Evolutionary conservation across 2,329 filamentous ascomycete species (phyloP), one percentile per base, ranked within the genome.

Genomic region (Pestalotiopsis sp.): DNA sequence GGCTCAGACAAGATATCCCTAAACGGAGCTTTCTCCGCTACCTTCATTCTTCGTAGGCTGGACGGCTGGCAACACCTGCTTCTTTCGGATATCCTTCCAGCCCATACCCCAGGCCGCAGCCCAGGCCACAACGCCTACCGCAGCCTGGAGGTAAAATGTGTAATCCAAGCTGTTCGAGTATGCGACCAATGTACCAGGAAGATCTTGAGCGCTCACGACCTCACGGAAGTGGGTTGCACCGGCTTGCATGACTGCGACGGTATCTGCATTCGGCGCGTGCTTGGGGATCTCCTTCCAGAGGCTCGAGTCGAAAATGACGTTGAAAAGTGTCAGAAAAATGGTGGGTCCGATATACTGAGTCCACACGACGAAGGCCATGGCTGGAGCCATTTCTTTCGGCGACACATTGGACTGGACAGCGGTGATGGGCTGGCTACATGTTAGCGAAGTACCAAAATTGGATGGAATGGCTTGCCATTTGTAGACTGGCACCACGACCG

Each of bases 401-500:
- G 59, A 22, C 30, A 68, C 59, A 6, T 57, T 40, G 9, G 24
- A 39, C 55, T 68, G 67, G 7, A 65, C 64, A 6, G 67, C 67
- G 13, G 40, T 38, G 7, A 63, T 11, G n/a, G 60, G 60, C 60
- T 63, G n/a, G 11, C 40, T 35, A 10, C 22, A 26, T 63, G 24
- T 24, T 17, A 40, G 35, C 7, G 24, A 17, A 38, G 14, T 20
- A 48, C 7, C 6, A 48, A 17, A 40, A 68, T n/a, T 20, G 1
- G 39, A 38, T 1, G 40, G 24, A 35, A 6, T n/a, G 26, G 48
- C 70, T 48, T 68, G 71, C 71, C 70, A 75, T 73, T 52, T 73
- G 73, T 68, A 75, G 70, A 14, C 72, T 72, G 2, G 70, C 17
- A 3, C 75, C 75, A 24, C 73, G 70, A 30, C 73, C 73, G 14